Base-by-base conservation (phyloP, 441 rosid genomes). In the Erodium texanum region DNA sequence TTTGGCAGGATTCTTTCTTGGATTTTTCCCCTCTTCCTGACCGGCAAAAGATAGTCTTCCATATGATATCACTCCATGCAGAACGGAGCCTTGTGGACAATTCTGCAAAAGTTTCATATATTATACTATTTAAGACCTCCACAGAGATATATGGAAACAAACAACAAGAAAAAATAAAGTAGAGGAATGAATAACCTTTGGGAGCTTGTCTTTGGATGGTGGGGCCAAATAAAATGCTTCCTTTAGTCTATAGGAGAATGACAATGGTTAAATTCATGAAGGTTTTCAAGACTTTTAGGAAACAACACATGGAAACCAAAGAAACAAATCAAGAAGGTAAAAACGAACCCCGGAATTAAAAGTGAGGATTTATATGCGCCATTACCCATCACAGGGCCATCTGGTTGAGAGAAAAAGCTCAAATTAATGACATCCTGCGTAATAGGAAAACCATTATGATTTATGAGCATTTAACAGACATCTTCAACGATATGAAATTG, bases 401-500 rank as follows among this genome's bases (percentile, higher is more conserved):
- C 99, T 68, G 99, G 98, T 86, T 88, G 85, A 69, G 96, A 83
- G 85, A 84, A 91, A 74, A 92, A 90, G 81, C 70, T 85, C 85
- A 94, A 80, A 63, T 82, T 82, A 77, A 85, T 67, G 48, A 72
- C 50, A 70, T 94, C 97, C 99, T 92, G 82, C 58, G 75, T 50
- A 61, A 65, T 68, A 45, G 66, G 66, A 32, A 78, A 68, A 69
- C 15, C 56, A 61, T 1, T 48, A 3, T 3, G 29, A 68, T 52
- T 1, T 48, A 3, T 3, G 29, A 68, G 52, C 9, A 24, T 68
- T 50, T 61, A 45, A 58, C 45, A 15, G 41, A 34, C 18, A 18
- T 19, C 48, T 10, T 41, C 14, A 59, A 23, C 29, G 23, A 41
- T 41, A 41, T 41, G 15, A 41, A 41, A 10, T 41, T 10, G 1